Evolutionary conservation across 257 asterid species (phyloP).

Genomic region (Buddleja alternifolia): DNA sequence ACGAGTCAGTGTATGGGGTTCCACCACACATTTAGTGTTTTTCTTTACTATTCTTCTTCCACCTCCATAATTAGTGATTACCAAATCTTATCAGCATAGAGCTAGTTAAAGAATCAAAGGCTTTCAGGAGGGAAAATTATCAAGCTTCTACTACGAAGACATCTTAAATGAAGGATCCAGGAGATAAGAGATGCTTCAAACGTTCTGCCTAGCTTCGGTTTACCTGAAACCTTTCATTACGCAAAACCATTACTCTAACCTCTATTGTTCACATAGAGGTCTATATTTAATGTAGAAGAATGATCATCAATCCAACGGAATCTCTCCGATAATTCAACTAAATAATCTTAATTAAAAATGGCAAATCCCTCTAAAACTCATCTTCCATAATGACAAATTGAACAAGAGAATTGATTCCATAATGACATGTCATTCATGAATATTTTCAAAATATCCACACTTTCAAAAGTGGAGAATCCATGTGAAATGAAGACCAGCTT

Average conservation of each 20-base stretch:
- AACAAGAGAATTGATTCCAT: constrained; percentile 1
- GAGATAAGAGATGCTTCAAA: too few species aligned
- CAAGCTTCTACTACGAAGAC: background rate
- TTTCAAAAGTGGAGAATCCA: constrained; percentile 24
- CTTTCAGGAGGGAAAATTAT: background rate
- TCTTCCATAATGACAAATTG: background rate
- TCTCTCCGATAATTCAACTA: background rate
- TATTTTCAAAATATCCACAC: background rate
- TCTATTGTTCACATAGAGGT: constrained; percentile 5
- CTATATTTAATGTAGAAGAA: constrained; percentile 1
- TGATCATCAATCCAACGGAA: constrained; percentile 8
- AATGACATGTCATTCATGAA: background rate
- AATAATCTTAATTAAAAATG: background rate
- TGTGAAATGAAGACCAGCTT: constrained; percentile 10
- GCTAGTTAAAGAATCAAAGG: background rate
- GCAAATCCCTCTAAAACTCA: constrained; percentile 20
- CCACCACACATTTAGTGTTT: background rate
- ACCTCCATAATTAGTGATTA: background rate
- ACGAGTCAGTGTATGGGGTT: background rate
- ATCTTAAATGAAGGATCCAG: constrained; percentile 1
- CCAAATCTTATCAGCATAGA: background rate
- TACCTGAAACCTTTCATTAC: background rate
- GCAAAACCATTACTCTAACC: constrained; percentile 1
- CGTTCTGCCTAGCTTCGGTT: background rate
- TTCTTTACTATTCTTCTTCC: background rate